These are phyloP conservation scores for Apiospora saccharicola DNA, from an alignment of 2,329 filamentous ascomycete species.

Conservation along the genomic window DNA sequence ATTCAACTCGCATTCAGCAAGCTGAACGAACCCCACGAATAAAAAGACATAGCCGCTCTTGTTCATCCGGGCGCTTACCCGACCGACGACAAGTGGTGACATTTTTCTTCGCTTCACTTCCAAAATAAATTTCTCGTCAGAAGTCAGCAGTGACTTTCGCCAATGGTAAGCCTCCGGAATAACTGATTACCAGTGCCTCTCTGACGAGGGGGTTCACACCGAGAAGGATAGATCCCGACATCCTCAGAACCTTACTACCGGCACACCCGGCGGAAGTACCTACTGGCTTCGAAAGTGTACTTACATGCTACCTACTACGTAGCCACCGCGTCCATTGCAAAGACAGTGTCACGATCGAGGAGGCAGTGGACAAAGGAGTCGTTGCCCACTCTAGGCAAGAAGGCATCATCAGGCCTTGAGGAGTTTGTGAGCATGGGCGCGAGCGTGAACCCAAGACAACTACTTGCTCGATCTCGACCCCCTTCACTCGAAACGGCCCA, in stretches of 20 bases:
- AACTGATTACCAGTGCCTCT: background rate
- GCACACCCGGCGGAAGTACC: background rate
- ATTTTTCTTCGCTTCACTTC: slow-evolving; percentile 4
- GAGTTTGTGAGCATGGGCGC: no score
- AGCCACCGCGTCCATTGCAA: background rate
- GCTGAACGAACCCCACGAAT: background rate
- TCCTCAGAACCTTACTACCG: slow-evolving; percentile 9
- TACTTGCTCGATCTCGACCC: background rate
- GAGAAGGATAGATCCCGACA: background rate
- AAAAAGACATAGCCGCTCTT: background rate
- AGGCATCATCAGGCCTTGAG: background rate
- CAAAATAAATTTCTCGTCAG: slow-evolving; percentile 13
- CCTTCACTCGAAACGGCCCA: background rate
- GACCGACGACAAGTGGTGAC: background rate
- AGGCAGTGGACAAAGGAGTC: background rate
- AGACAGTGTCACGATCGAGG: background rate
- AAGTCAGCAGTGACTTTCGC: background rate
- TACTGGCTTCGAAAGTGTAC: background rate
- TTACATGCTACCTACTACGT: slow-evolving; percentile 1
- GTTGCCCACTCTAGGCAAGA: background rate
- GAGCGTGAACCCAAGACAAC: background rate
- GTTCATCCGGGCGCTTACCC: background rate
- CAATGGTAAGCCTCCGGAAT: background rate
- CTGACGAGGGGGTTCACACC: background rate
- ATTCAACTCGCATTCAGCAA: background rate